Evolutionary conservation across 2,329 filamentous ascomycete species (phyloP).

Genomic region (Plectosphaerella plurivora): DNA sequence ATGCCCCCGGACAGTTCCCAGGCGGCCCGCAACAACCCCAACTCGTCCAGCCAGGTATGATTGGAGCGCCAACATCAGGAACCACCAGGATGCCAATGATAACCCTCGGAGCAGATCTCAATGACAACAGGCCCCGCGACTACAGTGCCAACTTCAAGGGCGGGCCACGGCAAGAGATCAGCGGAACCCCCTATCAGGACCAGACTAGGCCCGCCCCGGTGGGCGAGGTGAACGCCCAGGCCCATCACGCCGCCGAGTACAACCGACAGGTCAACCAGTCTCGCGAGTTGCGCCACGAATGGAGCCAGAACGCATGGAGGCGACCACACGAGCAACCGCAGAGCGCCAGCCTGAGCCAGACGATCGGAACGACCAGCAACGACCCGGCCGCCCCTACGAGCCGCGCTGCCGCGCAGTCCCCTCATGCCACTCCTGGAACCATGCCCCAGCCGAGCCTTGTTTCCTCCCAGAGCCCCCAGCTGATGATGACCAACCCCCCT

Average conservation of each 20-base stretch:
- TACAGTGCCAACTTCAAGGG: slow-evolving; percentile 67
- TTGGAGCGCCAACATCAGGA: slow-evolving; percentile 53
- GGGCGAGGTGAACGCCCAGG: slow-evolving; percentile 78
- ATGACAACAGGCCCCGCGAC: slow-evolving; percentile 72
- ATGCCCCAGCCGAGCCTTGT: slow-evolving; percentile 53
- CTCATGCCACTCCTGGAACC: slow-evolving; percentile 50
- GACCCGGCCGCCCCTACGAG: slow-evolving; percentile 43
- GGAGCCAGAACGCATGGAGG: slow-evolving; percentile 77
- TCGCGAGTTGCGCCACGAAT: slow-evolving; percentile 73
- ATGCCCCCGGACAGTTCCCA: slow-evolving; percentile 61
- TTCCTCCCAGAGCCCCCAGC: slow-evolving; percentile 55
- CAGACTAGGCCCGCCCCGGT: slow-evolving; percentile 72
- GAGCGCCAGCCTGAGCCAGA: slow-evolving; percentile 41
- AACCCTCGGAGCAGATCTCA: slow-evolving; percentile 72
- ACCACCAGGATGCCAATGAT: slow-evolving; percentile 78
- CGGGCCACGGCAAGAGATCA: slow-evolving; percentile 83
- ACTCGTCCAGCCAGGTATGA: slow-evolving; percentile 68
- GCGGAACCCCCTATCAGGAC: slow-evolving; percentile 84
- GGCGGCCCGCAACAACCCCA: slow-evolving; percentile 65
- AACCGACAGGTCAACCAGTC: slow-evolving; percentile 81
- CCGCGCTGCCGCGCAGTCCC: slow-evolving; percentile 49
- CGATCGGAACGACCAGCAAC: slow-evolving; percentile 35
- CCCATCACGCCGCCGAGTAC: slow-evolving; percentile 83
- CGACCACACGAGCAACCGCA: slow-evolving; percentile 73
- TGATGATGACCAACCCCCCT: slow-evolving; percentile 57